Evolutionary conservation across 1,284 basidiomycete genomes (phyloP).

Genomic region (Cryptococcus deneoformans): DNA sequence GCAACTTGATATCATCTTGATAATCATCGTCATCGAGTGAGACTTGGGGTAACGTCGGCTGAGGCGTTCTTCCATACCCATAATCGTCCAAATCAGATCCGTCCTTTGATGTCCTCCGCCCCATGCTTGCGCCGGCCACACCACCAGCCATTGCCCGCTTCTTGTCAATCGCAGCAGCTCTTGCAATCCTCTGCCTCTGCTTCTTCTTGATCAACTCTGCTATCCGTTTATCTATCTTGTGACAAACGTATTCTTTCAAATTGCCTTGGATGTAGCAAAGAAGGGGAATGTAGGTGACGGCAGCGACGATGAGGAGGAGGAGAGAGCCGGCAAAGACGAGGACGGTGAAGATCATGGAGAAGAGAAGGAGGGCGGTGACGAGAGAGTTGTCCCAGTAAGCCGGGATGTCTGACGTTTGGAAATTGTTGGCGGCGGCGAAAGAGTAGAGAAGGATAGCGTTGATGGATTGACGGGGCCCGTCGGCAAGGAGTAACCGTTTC

Average conservation of each 20-base stretch:
- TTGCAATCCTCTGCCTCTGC: constrained; percentile 78
- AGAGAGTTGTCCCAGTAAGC: constrained; percentile 55
- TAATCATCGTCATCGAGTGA: constrained; percentile 71
- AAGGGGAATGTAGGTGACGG: constrained; percentile 84
- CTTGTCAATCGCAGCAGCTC: constrained; percentile 77
- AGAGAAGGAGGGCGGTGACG: constrained; percentile 77
- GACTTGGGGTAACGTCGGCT: constrained; percentile 92
- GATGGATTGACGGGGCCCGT: constrained; percentile 97
- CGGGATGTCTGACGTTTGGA: constrained; percentile 63
- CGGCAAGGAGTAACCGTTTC: constrained; percentile 90
- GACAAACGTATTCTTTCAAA: constrained; percentile 97
- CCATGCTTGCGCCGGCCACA: constrained; percentile 27
- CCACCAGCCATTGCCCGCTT: constrained; percentile 82
- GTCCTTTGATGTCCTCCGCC: background rate
- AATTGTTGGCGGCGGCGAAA: constrained; percentile 74
- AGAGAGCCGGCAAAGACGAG: constrained; percentile 81
- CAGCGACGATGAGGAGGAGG: constrained; percentile 76
- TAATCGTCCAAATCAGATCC: constrained; percentile 92
- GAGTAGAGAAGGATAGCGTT: constrained; percentile 92
- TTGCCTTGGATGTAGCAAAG: constrained; percentile 95
- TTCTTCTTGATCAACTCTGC: constrained; percentile 88
- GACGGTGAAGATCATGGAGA: constrained; percentile 88
- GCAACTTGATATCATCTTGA: constrained; percentile 56
- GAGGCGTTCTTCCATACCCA: constrained; percentile 67
- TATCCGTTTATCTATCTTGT: constrained; percentile 99